phyloP scores from a whole-genome alignment of 192 early-diverging fungal genomes.

The Rhizophagus clarus region DNA sequence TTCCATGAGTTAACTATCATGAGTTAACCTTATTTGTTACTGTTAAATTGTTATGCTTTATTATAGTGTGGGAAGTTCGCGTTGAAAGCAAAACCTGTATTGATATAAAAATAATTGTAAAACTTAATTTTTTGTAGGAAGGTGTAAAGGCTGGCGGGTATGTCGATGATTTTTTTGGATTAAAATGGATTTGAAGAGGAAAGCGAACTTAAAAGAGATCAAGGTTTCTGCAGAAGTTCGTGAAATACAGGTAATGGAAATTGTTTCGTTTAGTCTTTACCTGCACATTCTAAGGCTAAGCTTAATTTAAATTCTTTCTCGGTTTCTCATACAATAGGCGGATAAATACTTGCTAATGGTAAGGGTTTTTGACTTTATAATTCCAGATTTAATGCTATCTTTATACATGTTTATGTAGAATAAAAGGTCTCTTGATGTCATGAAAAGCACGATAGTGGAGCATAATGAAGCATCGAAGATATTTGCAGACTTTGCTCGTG shows the following conservation, averaged over 20 bases:
- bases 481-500: constrained; percentile 22
- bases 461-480: constrained; percentile 11
- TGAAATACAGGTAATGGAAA: background rate
- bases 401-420: constrained; percentile 32
- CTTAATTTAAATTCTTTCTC: constrained; percentile 16
- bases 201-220: background rate
- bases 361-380: constrained; percentile 17
- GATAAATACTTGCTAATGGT: too few relatives aligned
- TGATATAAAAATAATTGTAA: too few relatives aligned
- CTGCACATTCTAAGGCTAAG: background rate
- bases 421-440: constrained; percentile 26
- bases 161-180: background rate
- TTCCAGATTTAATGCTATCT: constrained; percentile 23
- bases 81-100: too few relatives aligned
- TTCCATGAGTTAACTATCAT: constrained; percentile 24
- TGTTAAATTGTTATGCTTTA: background rate
- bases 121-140: background rate
- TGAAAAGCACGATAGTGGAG: constrained; percentile 26
- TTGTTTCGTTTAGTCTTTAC: constrained; percentile 30
- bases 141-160: background rate
- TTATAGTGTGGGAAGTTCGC: too few relatives aligned
- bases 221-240: background rate
- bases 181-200: background rate
- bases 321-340: too few relatives aligned
- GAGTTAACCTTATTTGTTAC: constrained; percentile 23